Evolutionary conservation across 805 yeast species (phyloP), one percentile per base, ranked within the genome.

Genomic region (Myxozyma lipomycoides): DNA sequence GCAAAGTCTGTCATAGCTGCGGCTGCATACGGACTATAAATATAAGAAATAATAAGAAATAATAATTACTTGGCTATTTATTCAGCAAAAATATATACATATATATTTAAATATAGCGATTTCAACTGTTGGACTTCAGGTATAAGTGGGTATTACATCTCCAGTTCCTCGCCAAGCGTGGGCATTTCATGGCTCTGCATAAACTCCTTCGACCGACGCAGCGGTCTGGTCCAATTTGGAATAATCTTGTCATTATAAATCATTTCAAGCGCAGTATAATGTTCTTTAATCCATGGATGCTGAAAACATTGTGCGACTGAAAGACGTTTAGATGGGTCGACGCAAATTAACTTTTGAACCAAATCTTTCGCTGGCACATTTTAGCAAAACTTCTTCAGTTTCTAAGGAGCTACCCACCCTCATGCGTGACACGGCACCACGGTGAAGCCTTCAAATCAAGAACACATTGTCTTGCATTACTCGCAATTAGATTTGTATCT

Each of bases 201-300:
- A n/a, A n/a, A n/a, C n/a, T n/a, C n/a, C n/a, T n/a, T n/a, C n/a
- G n/a, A n/a, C n/a, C n/a, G n/a, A n/a, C n/a, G n/a, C n/a, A n/a
- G n/a, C n/a, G 56, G 58, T 21, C 42, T 24, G 9, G 18, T 15
- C 60, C 60, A 55, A 24, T 40, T 52, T 9, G 26, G 40, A 12
- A 58, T 25, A 22, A 57, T 43, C 35, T 51, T 48, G 19, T 30
- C 37, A 30, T 61, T 45, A 56, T 76, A 77, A 7, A 74, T 64
- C 36, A 59, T 63, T 18, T 62, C 60, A 38, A 77, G 62, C 52
- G 71, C 71, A 3, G 45, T 48, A 9, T 37, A 36, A 55, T 77
- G 77, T 39, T 67, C 66, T 32, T 62, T 58, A 15, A 81, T 69
- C 86, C 86, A 81, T 0, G 59, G 55, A 55, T 73, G 77, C 3